phyloP scores from a whole-genome alignment of 148 eudicot genomes.

The Spergularia marina region DNA sequence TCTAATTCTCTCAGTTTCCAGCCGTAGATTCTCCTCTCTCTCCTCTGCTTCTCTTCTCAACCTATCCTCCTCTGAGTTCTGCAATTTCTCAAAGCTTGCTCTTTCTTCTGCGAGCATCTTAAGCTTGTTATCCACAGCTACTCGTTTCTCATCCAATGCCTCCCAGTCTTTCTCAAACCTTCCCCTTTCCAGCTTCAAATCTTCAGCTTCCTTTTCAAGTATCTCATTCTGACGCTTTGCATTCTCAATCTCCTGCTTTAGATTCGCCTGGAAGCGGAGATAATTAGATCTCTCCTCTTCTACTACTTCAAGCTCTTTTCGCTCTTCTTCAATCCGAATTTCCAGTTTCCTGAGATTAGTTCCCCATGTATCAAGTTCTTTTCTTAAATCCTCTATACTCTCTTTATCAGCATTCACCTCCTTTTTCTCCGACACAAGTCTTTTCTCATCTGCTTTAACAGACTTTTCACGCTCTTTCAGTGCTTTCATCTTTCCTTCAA shows the following conservation, averaged over 20 bases:
- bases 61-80: constrained; percentile 47
- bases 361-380: constrained; percentile 53
- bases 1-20: constrained; percentile 50
- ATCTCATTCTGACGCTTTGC: constrained; percentile 55
- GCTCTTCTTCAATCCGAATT: constrained; percentile 53
- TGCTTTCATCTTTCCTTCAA: constrained; percentile 51
- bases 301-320: constrained; percentile 42
- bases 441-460: constrained; percentile 52
- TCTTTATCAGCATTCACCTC: constrained; percentile 50
- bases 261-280: constrained; percentile 43
- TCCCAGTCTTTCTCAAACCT: constrained; percentile 94
- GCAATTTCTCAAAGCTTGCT: constrained; percentile 45
- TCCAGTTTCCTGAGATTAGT: constrained; percentile 43
- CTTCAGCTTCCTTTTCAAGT: constrained; percentile 61
- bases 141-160: constrained; percentile 73
- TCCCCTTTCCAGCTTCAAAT: constrained; percentile 60
- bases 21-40: constrained; percentile 39
- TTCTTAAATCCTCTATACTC: constrained; percentile 36
- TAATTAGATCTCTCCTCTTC: constrained; percentile 61
- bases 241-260: constrained; percentile 69
- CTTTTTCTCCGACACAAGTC: constrained; percentile 45
- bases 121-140: constrained; percentile 37
- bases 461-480: constrained; percentile 60
- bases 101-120: constrained; percentile 44
- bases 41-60: constrained; percentile 54